These are phyloP conservation scores for Ricinus communis DNA, from an alignment of 345 rosid species.

Conservation along the genomic window DNA sequence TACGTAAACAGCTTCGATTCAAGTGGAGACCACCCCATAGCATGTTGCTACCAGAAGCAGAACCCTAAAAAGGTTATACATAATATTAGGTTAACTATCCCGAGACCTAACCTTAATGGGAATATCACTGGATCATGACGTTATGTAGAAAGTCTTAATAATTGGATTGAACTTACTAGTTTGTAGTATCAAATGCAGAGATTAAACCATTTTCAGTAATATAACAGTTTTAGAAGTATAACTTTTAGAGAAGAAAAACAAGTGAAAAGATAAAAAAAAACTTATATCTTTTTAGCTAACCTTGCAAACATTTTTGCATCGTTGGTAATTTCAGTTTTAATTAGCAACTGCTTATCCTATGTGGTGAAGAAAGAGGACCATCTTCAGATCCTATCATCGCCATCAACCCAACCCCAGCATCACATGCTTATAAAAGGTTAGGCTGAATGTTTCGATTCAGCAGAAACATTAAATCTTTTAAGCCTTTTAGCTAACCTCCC, in stretches of 20 bases:
- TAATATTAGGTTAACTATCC: neutral
- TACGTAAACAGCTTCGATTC: neutral
- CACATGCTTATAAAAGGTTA: too few relatives aligned
- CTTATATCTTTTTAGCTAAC: neutral
- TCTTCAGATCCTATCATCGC: too few relatives aligned
- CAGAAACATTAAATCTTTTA: too few relatives aligned
- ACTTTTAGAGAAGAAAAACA: neutral
- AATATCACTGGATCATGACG: neutral
- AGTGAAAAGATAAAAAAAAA: neutral
- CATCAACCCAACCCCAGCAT: too few relatives aligned
- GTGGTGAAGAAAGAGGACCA: too few relatives aligned
- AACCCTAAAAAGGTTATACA: neutral
- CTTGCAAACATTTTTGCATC: neutral
- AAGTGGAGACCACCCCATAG: too few relatives aligned
- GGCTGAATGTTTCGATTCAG: too few relatives aligned
- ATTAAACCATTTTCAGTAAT: neutral
- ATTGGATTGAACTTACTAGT: neutral
- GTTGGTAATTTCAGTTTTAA: neutral
- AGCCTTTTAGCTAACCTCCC: neutral
- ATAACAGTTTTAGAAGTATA: neutral
- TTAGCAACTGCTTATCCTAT: neutral
- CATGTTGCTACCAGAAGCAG: too few relatives aligned
- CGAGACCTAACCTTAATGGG: neutral
- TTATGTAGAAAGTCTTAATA: conserved; percentile 4
- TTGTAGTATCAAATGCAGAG: neutral